Evolutionary conservation across 2,329 filamentous ascomycete genomes (phyloP), one percentile per base, ranked within the genome.

Genomic region (Penicillium sp.): DNA sequence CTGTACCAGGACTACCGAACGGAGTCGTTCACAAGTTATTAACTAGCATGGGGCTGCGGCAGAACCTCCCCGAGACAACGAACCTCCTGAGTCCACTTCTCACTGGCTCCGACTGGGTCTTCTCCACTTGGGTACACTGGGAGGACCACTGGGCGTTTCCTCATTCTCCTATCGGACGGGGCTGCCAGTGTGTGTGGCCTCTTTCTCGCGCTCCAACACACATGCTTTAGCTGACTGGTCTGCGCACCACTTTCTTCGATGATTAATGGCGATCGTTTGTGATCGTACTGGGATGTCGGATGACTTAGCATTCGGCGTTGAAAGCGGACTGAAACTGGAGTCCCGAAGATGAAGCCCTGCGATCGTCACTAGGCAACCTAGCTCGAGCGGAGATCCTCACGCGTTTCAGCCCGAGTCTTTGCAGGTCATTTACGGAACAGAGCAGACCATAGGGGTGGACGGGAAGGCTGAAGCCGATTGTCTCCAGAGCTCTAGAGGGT

Each of bases 321-420:
- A 48, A 28, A 14, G 43, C 16, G 16, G 14, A 48, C 16, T n/a
- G 45, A 48, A 30, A 25, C 45, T 16, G 14, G 45, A 22, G 13
- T 53, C 22, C 40, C 52, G 46, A 63, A 62, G 52, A 58, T 55
- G 38, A 26, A 52, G 52, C 28, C 38, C n/a, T 62, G 52, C 59
- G 68, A 70, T 70, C 65, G 63, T 57, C 68, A 62, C 62, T 68
- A 69, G 62, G 60, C 37, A 57, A 51, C 22, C 10, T 40, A 40
- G 35, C 28, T 53, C 14, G 3, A 40, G 52, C 60, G 65, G 54
- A 61, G 64, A 69, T 70, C 66, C 60, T 59, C 60, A 60, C 58
- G 55, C 55, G 63, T 61, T 62, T 42, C 42, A 63, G 54, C 35
- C 42, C 37, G 59, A 57, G 59, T 26, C n/a, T 30, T 46, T 43